These are phyloP conservation scores for Saccharomyces uvarum DNA, from an alignment of 1,139 yeast genomes.

Conservation along the genomic window DNA sequence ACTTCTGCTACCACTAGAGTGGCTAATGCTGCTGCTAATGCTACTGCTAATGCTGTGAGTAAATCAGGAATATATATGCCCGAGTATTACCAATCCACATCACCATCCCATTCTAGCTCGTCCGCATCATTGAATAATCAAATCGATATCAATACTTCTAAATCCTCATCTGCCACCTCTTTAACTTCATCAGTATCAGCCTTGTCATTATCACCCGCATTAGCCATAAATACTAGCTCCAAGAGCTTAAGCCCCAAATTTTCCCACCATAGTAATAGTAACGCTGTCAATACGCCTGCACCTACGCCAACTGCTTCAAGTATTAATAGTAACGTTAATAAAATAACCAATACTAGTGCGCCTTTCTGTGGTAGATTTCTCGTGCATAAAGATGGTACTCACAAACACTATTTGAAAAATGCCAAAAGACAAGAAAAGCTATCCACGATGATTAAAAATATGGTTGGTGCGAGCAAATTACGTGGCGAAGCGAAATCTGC, in stretches of 20 bases:
- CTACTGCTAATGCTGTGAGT: background rate
- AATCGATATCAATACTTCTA: background rate
- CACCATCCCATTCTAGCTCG: background rate
- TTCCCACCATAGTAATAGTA: background rate
- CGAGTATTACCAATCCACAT: background rate
- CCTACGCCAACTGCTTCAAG: background rate
- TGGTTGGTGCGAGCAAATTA: conserved; percentile 63
- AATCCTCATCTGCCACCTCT: background rate
- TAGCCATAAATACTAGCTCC: background rate
- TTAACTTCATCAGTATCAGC: background rate
- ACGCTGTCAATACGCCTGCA: background rate
- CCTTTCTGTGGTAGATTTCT: conserved; percentile 19
- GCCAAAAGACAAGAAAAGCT: conserved; percentile 84
- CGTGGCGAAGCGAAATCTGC: conserved; percentile 79
- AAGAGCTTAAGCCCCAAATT: background rate
- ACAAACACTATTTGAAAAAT: conserved; percentile 69
- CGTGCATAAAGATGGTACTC: conserved; percentile 52
- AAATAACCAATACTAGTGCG: background rate
- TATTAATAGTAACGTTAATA: background rate
- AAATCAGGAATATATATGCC: background rate
- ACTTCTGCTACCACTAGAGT: background rate
- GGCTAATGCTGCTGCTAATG: background rate
- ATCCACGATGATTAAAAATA: conserved; percentile 77
- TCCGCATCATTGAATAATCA: background rate
- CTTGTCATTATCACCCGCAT: background rate